Conservation (phyloP, 2,329 filamentous ascomycete genomes). For the Lasiodiplodia hormozganensis region DNA sequence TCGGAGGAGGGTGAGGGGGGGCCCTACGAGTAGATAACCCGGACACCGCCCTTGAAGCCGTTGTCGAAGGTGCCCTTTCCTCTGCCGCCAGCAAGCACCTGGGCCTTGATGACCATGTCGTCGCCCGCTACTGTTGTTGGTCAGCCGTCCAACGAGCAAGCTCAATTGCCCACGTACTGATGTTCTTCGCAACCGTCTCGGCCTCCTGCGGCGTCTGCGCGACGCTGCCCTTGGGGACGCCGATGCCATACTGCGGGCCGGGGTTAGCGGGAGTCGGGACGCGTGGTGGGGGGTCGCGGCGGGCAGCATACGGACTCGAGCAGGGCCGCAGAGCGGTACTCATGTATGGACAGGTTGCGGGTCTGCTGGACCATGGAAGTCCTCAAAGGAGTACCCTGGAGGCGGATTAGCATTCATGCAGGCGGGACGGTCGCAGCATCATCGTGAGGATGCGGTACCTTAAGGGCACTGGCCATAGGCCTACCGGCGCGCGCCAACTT, state of each 20-base stretch:
- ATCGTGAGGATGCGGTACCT: conserved; percentile 64
- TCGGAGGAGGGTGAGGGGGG: conserved; percentile 5
- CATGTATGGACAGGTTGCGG: conserved; percentile 93
- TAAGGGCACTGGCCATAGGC: conserved; percentile 80
- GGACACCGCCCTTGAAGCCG: conserved; percentile 97
- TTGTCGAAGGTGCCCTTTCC: conserved; percentile 99
- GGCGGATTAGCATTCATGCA: conserved; percentile 36
- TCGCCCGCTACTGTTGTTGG: conserved; percentile 64
- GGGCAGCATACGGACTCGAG: conserved; percentile 66
- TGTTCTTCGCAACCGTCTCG: conserved; percentile 86
- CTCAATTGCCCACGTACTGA: conserved; percentile 63
- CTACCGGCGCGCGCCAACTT: conserved; percentile 79
- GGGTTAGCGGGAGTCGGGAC: conserved; percentile 17
- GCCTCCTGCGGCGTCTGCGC: conserved; percentile 85
- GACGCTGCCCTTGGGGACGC: conserved; percentile 88
- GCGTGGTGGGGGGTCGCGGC: conserved; percentile 30
- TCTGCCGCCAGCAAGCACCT: conserved; percentile 96
- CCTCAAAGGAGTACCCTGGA: conserved; percentile 63
- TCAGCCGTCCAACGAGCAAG: background rate
- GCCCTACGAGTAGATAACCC: conserved; percentile 93
- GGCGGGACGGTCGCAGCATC: conserved; percentile 21
- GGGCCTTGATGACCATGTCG: conserved; percentile 99
- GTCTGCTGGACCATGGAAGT: conserved; percentile 74
- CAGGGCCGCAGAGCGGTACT: conserved; percentile 95
- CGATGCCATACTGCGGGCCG: conserved; percentile 80